phyloP scores from a whole-genome alignment of 148 eudicot species.

The Beta vulgaris region DNA sequence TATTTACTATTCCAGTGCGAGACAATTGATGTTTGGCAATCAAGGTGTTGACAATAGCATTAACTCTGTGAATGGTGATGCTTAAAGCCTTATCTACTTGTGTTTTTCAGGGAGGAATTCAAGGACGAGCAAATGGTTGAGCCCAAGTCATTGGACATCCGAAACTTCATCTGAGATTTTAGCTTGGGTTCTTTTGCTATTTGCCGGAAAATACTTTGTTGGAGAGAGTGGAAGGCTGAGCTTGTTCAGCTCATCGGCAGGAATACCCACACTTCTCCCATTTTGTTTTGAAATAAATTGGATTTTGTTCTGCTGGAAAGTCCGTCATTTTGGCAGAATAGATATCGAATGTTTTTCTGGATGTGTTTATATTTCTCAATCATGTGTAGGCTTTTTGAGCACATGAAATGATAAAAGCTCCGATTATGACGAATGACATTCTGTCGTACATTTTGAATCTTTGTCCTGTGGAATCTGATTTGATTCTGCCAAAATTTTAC shows the following conservation, averaged over 20 bases:
- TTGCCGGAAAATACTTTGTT: conserved; percentile 24
- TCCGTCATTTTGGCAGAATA: conserved; percentile 7
- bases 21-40: neutral
- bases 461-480: too few relatives aligned
- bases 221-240: conserved; percentile 16
- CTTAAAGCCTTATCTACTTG: neutral
- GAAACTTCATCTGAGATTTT: conserved; percentile 66
- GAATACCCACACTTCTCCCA: neutral
- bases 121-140: conserved; percentile 84
- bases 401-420: neutral
- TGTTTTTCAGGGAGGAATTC: conserved; percentile 77
- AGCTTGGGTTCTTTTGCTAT: conserved; percentile 8
- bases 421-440: conserved; percentile 15
- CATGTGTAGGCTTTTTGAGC: conserved; percentile 14
- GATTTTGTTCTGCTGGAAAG: conserved; percentile 14
- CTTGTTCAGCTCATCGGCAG: conserved; percentile 6
- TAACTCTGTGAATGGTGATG: neutral
- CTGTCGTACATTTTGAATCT: neutral
- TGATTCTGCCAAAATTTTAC: too few relatives aligned
- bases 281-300: conserved; percentile 25
- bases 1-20: too few relatives aligned
- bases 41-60: neutral
- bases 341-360: conserved; percentile 10
- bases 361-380: conserved; percentile 18
- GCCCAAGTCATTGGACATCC: conserved; percentile 80